A percentile compares a stretch with the other conserved stretches of the same genome.
Evolutionary conservation across 176 grass and related monocot genomes (phyloP).

Genomic region (Musa acuminata): DNA sequence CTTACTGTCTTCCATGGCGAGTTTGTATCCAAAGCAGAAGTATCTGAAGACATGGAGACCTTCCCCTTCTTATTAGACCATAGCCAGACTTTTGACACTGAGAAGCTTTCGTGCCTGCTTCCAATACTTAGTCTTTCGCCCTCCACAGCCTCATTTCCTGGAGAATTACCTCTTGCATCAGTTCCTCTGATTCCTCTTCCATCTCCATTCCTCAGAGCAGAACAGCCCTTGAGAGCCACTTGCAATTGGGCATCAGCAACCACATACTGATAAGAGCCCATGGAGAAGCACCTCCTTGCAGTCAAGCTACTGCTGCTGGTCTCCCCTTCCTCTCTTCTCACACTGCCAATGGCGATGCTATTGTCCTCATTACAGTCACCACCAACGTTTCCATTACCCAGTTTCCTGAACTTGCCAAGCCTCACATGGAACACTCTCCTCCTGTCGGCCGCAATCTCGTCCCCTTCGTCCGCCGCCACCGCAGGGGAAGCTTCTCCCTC

Average conservation of each 20-base stretch:
- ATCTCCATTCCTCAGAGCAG: conserved; percentile 10
- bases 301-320: conserved; percentile 80
- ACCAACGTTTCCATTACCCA: conserved; percentile 29
- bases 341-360: conserved; percentile 20
- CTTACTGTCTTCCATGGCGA: conserved; percentile 52
- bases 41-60: conserved; percentile 40
- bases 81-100: conserved; percentile 87
- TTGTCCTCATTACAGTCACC: conserved; percentile 19
- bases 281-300: conserved; percentile 85
- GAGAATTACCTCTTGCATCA: conserved; percentile 25
- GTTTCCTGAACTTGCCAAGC: conserved; percentile 76
- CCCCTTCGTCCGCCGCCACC: background rate
- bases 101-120: conserved; percentile 81
- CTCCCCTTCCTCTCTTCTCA: conserved; percentile 61
- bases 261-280: conserved; percentile 89
- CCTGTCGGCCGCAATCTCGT: conserved; percentile 16
- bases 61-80: conserved; percentile 65
- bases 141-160: conserved; percentile 45
- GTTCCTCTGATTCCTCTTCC: conserved; percentile 26
- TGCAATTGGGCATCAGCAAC: conserved; percentile 53
- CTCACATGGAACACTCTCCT: conserved; percentile 70
- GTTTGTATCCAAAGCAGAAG: conserved; percentile 37
- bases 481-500: conserved; percentile 20
- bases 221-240: conserved; percentile 45
- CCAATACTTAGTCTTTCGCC: conserved; percentile 53